Percentiles rank a stretch among this genome's conserved stretches.
Conservation (phyloP, 164 flowering plant species). For the Euptelea pleiosperma region DNA sequence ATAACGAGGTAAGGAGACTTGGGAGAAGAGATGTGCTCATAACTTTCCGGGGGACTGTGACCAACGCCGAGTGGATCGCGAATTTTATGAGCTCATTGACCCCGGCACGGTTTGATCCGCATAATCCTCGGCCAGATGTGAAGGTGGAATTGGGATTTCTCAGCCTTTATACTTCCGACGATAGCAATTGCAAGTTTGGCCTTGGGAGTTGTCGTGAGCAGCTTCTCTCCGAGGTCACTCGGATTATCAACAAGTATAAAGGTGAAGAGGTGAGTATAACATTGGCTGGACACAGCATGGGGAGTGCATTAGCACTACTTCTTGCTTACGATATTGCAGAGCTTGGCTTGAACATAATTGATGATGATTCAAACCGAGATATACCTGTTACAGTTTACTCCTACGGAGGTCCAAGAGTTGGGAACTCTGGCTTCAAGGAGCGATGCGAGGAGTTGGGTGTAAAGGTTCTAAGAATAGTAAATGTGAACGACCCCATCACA, state of each 20-base stretch:
- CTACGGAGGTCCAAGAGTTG: slow-evolving; percentile 81
- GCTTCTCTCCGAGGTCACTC: slow-evolving; percentile 30
- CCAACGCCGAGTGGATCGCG: slow-evolving; percentile 67
- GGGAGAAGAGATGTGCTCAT: slow-evolving; percentile 73
- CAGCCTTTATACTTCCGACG: slow-evolving; percentile 30
- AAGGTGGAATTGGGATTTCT: slow-evolving; percentile 51
- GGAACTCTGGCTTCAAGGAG: slow-evolving; percentile 58
- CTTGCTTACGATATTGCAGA: slow-evolving; percentile 75
- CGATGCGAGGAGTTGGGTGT: slow-evolving; percentile 75
- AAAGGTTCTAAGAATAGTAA: slow-evolving; percentile 64
- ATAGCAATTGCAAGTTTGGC: slow-evolving; percentile 26
- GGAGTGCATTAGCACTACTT: slow-evolving; percentile 68
- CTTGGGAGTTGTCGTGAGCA: slow-evolving; percentile 35
- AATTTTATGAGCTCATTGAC: slow-evolving; percentile 70
- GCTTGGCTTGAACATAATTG: slow-evolving; percentile 46
- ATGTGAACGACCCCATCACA: slow-evolving; percentile 54
- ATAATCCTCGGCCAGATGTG: slow-evolving; percentile 47
- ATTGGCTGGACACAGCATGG: slow-evolving; percentile 88
- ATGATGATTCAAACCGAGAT: not conserved
- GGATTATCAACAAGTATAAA: slow-evolving; percentile 19
- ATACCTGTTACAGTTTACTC: slow-evolving; percentile 69
- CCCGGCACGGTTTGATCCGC: slow-evolving; percentile 65
- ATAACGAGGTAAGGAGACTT: slow-evolving; percentile 35
- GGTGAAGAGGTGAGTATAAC: slow-evolving; percentile 74
- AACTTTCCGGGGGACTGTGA: slow-evolving; percentile 74